Percentiles rank a stretch among this genome's conserved stretches.
Evolutionary conservation across 192 early-diverging fungal genomes (phyloP).

Genomic region (Funneliformis geosporum): DNA sequence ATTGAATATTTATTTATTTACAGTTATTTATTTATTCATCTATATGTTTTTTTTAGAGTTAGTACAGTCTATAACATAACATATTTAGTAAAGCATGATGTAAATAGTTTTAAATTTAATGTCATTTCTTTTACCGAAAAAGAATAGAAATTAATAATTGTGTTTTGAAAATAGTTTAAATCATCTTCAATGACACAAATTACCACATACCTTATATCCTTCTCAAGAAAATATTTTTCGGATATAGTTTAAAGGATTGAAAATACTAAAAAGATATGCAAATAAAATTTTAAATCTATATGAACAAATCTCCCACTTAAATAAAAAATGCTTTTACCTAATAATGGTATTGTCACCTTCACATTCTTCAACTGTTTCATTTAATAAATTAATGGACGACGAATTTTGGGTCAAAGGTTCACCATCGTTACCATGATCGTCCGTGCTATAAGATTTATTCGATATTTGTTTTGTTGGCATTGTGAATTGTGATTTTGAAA

Average conservation of each 20-base stretch:
- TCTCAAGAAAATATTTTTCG: not conserved
- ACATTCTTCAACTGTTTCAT: not conserved
- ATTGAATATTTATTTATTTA: too few species aligned
- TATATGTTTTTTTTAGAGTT: too few species aligned
- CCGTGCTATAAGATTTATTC: not conserved
- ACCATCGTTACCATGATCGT: not conserved
- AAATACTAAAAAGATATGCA: not conserved
- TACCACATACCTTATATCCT: not conserved
- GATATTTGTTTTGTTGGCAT: not conserved
- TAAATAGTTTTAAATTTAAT: too few species aligned
- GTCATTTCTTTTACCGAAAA: too few species aligned
- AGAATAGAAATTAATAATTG: not conserved
- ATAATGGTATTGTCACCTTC: not conserved
- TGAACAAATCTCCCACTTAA: not conserved
- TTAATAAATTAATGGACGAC: not conserved
- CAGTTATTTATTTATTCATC: too few species aligned
- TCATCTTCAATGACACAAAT: not conserved
- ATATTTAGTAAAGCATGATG: too few species aligned
- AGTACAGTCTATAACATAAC: too few species aligned
- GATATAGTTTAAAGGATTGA: not conserved
- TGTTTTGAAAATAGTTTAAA: not conserved
- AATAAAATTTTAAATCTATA: not conserved
- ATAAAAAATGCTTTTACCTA: not conserved
- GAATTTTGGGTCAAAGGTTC: not conserved
- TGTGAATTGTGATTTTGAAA: not conserved